phyloP scores from a whole-genome alignment of 106 monocot genomes.

The Apostasia shenzhenica region DNA sequence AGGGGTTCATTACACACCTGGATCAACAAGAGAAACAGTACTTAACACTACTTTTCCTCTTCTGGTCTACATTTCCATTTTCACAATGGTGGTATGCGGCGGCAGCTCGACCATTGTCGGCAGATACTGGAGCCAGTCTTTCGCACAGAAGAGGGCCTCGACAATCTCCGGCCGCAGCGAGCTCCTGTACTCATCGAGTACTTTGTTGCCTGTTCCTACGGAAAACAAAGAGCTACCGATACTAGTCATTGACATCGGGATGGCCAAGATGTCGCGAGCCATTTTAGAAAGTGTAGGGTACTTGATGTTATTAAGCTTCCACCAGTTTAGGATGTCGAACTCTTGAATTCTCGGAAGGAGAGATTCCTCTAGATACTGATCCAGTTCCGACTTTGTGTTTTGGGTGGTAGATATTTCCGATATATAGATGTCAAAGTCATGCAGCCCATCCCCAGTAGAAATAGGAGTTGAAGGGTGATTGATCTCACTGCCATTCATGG shows the following conservation, averaged over 20 bases:
- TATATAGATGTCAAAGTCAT: constrained; percentile 85
- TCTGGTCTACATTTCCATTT: constrained; percentile 41
- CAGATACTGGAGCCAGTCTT: constrained; percentile 83
- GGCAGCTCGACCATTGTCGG: constrained; percentile 37
- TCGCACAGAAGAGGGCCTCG: constrained; percentile 80
- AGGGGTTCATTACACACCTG: too few species aligned
- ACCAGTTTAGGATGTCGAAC: constrained; percentile 89
- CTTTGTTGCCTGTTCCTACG: constrained; percentile 50
- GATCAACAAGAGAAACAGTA: too few species aligned
- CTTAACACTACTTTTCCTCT: too few species aligned
- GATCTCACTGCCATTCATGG: constrained; percentile 10
- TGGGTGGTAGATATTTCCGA: constrained; percentile 53
- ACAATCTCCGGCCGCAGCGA: constrained; percentile 64
- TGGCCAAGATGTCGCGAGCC: constrained; percentile 72
- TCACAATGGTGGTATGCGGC: constrained; percentile 33
- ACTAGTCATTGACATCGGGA: constrained; percentile 67
- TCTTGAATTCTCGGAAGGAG: constrained; percentile 66
- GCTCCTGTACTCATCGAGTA: constrained; percentile 80
- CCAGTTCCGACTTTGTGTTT: constrained; percentile 68
- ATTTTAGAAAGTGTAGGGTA: constrained; percentile 86
- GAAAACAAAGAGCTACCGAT: constrained; percentile 49
- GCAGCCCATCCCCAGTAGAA: constrained; percentile 32
- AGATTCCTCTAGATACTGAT: constrained; percentile 82
- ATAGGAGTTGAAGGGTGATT: constrained; percentile 1
- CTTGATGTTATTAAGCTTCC: constrained; percentile 80